Percentiles rank a stretch among this genome's conserved stretches.
phyloP scores from a whole-genome alignment of 1,139 yeast genomes.

The Taphrina confusa region DNA sequence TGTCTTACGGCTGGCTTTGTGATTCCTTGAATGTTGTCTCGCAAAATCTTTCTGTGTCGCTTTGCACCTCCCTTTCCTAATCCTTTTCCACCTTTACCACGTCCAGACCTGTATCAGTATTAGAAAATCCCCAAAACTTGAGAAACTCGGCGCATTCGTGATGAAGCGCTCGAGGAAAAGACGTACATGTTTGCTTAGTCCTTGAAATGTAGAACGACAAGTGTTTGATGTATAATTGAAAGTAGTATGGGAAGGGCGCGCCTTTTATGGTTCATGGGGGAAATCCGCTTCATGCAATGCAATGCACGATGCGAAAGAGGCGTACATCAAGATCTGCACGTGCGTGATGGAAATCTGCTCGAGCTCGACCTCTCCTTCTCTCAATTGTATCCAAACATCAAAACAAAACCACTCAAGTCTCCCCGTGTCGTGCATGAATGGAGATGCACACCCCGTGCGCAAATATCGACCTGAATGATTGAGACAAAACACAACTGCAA shows the following conservation, averaged over 20 bases:
- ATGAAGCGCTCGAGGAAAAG: too few relatives aligned
- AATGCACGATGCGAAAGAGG: neutral
- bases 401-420: too few relatives aligned
- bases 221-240: neutral
- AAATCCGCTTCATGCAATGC: slow-evolving; percentile 4
- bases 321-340: neutral
- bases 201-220: neutral
- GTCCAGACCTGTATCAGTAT: slow-evolving; percentile 17
- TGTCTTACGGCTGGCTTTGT: slow-evolving; percentile 82
- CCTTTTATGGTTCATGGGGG: neutral
- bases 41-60: slow-evolving; percentile 99
- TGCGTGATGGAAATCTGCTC: slow-evolving; percentile 5
- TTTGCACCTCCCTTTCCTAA: slow-evolving; percentile 84
- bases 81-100: slow-evolving; percentile 98
- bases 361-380: too few relatives aligned
- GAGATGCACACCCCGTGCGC: too few relatives aligned
- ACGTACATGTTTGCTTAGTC: neutral
- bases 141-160: neutral
- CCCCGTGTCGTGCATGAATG: too few relatives aligned
- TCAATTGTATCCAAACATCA: slow-evolving; percentile 7
- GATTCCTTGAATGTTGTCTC: slow-evolving; percentile 99
- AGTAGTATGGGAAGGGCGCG: neutral
- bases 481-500: too few relatives aligned
- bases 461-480: too few relatives aligned
- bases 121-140: too few relatives aligned